Conservation (phyloP, 495 filamentous ascomycete genomes). For the Aspergillus biplanus region DNA sequence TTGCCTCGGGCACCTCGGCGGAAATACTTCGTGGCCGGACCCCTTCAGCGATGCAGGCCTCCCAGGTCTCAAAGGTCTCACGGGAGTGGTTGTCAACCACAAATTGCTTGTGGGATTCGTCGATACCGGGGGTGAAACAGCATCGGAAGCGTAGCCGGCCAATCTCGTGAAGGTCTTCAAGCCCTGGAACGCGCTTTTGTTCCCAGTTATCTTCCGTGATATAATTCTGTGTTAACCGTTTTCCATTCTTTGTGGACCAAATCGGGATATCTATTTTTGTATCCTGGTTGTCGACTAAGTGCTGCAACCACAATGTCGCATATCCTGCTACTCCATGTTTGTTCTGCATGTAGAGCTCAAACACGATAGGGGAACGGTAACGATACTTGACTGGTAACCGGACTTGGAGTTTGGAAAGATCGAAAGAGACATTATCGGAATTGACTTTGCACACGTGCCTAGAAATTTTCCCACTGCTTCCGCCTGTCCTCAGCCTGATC, state of each 20-base stretch:
- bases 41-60: constrained; percentile 85
- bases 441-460: constrained; percentile 61
- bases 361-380: constrained; percentile 84
- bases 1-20: constrained; percentile 65
- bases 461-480: constrained; percentile 71
- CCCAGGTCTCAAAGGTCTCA: constrained; percentile 94
- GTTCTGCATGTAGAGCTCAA: constrained; percentile 75
- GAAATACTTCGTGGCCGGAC: constrained; percentile 69
- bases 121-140: constrained; percentile 86
- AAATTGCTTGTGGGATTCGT: constrained; percentile 81
- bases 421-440: constrained; percentile 67
- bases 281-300: constrained; percentile 77
- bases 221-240: constrained; percentile 85
- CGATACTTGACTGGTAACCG: constrained; percentile 85
- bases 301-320: constrained; percentile 82
- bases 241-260: constrained; percentile 74
- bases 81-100: constrained; percentile 85
- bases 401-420: constrained; percentile 64
- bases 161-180: constrained; percentile 74
- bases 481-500: constrained; percentile 80
- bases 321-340: constrained; percentile 74
- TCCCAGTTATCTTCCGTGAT: constrained; percentile 72
- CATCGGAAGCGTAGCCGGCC: constrained; percentile 79
- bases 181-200: constrained; percentile 60
- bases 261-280: constrained; percentile 80